These are phyloP conservation scores for Naganishia onofrii DNA, from an alignment of 768 basidiomycete species.

Conservation along the genomic window DNA sequence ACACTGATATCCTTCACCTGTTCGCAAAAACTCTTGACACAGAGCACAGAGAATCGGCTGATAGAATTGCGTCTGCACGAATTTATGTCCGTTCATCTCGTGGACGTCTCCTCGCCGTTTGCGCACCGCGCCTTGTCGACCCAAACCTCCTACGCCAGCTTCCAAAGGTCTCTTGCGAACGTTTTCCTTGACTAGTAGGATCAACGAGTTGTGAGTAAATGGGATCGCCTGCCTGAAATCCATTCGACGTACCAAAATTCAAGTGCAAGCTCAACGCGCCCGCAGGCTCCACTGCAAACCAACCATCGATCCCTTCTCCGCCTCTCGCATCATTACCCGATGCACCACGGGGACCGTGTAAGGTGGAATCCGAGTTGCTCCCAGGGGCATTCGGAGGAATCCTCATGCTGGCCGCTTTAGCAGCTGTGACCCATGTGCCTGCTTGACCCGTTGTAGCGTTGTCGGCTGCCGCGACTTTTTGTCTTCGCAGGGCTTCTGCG, in stretches of 20 bases:
- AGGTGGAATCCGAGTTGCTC: slow-evolving; percentile 29
- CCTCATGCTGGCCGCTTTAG: slow-evolving; percentile 67
- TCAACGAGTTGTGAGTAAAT: too few species aligned
- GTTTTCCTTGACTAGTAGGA: slow-evolving; percentile 98
- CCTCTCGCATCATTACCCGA: slow-evolving; percentile 33
- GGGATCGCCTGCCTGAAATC: neutral
- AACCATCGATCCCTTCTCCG: slow-evolving; percentile 76
- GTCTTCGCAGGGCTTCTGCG: slow-evolving; percentile 85
- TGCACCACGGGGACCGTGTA: slow-evolving; percentile 34
- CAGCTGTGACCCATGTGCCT: slow-evolving; percentile 77
- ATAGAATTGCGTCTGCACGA: slow-evolving; percentile 94
- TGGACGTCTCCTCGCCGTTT: slow-evolving; percentile 97
- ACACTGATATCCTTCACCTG: slow-evolving; percentile 96
- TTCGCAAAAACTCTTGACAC: slow-evolving; percentile 95
- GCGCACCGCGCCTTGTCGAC: slow-evolving; percentile 94
- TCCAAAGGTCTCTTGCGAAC: slow-evolving; percentile 87
- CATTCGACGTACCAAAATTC: slow-evolving; percentile 74
- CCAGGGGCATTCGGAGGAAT: slow-evolving; percentile 52
- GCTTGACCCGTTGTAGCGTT: slow-evolving; percentile 54
- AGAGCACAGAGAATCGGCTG: slow-evolving; percentile 98
- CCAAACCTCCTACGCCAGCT: slow-evolving; percentile 74
- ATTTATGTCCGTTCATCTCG: slow-evolving; percentile 99
- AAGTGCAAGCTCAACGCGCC: slow-evolving; percentile 82
- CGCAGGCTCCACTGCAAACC: slow-evolving; percentile 97
- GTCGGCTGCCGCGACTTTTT: slow-evolving; percentile 86